A percentile compares a stretch with the other conserved stretches of the same genome.
These are phyloP conservation scores for Saccharomyces hybrid DNA, from an alignment of 1,139 yeast genomes.

Conservation along the genomic window DNA sequence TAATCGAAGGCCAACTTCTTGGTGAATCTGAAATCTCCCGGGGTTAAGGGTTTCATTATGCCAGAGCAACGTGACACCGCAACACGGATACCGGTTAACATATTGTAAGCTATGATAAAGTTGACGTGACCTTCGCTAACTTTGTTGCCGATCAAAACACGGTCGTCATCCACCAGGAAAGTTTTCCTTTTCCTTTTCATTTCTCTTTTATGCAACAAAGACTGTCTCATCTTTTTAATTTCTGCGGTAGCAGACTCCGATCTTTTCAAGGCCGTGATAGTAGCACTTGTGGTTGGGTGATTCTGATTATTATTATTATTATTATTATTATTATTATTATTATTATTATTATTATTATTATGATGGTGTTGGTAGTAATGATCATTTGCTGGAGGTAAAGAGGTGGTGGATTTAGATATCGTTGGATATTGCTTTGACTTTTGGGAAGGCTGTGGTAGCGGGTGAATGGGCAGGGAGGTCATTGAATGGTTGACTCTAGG, in stretches of 20 bases:
- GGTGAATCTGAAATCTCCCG: slow-evolving; percentile 59
- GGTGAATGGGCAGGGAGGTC: slow-evolving; percentile 13
- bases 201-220: slow-evolving; percentile 27
- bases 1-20: slow-evolving; percentile 81
- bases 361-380: neutral
- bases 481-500: slow-evolving; percentile 11
- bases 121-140: slow-evolving; percentile 90
- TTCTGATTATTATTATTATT: neutral
- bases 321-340: neutral
- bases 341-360: neutral
- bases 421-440: slow-evolving; percentile 1
- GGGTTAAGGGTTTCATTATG: slow-evolving; percentile 62
- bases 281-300: slow-evolving; percentile 2
- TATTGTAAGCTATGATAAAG: slow-evolving; percentile 89
- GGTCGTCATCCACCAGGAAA: slow-evolving; percentile 46
- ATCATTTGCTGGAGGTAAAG: slow-evolving; percentile 11
- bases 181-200: slow-evolving; percentile 29
- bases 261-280: slow-evolving; percentile 18
- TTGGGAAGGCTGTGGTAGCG: slow-evolving; percentile 2
- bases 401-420: slow-evolving; percentile 11
- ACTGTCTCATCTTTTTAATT: slow-evolving; percentile 29
- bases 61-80: slow-evolving; percentile 92
- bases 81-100: slow-evolving; percentile 94
- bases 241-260: slow-evolving; percentile 29
- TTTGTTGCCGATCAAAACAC: slow-evolving; percentile 66